These are phyloP conservation scores for Straminergon stramineum DNA, from an alignment of 225 moss, liverwort and hornwort species.

Conservation along the genomic window DNA sequence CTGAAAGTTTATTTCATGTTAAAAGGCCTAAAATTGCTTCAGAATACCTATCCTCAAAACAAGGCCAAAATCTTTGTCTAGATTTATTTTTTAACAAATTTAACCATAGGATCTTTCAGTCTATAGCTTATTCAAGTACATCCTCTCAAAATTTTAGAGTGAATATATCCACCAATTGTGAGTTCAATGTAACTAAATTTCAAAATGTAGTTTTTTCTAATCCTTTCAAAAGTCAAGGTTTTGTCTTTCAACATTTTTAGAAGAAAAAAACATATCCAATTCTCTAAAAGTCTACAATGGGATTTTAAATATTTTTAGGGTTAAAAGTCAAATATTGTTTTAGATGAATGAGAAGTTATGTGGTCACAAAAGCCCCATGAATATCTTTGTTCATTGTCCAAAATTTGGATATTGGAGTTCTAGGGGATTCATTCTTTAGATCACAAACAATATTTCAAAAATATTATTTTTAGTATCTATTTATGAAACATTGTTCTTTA, in stretches of 20 bases:
- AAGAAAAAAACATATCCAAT: rapidly evolving
- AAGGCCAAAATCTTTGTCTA: not conserved
- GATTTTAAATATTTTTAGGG: rapidly evolving
- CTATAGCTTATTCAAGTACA: not conserved
- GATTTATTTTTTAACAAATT: too few relatives aligned
- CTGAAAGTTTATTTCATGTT: not conserved
- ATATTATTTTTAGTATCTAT: not conserved
- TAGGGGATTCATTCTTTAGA: not conserved
- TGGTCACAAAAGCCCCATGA: rapidly evolving
- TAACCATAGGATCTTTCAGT: not conserved
- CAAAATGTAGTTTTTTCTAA: not conserved
- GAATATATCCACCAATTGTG: not conserved
- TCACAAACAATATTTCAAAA: rapidly evolving
- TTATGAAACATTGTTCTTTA: not conserved
- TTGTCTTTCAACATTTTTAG: not conserved
- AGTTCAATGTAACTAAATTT: not conserved
- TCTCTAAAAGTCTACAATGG: rapidly evolving
- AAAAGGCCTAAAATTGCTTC: too few relatives aligned
- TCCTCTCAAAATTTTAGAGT: not conserved
- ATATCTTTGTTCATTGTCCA: not conserved
- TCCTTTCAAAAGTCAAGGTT: not conserved
- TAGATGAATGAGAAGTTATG: not conserved
- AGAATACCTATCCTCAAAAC: too few relatives aligned
- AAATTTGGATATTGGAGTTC: rapidly evolving
- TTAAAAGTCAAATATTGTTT: not conserved